Base-by-base conservation (phyloP, 1,284 basidiomycete species). In the Ustilago bromivora region DNA sequence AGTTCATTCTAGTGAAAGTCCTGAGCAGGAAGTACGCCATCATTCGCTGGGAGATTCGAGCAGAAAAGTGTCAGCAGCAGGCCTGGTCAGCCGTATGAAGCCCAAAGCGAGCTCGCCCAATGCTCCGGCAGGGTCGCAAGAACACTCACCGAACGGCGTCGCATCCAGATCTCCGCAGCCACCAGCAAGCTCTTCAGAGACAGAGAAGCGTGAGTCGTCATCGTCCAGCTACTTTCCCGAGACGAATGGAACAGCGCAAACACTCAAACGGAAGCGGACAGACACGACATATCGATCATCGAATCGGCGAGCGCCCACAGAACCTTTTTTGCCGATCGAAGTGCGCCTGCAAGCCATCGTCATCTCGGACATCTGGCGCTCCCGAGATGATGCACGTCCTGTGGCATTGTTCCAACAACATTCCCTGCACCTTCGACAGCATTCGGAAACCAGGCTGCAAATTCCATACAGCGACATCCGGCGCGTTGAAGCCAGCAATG, bases 311-410 rank as follows among this genome's bases (percentile, higher is more conserved):
- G 6, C 4, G 12, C 17, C 32, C 17, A 60, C 46, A 28, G 34
- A 35, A 12, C 1, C 46, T 13, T 4, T 7, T 6, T 2, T 19
- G 11, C 55, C 62, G 8, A 40, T 40, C 55, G 51, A 58, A 9
- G 40, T 74, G 9, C 54, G 23, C 15, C 66, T 74, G 19, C 13
- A 58, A 4, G 58, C 62, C 11, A 49, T 76, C 51, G 65, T 66
- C 23, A 40, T 76, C 8, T 66, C 69, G 9, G 74, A 76, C 47
- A 11, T 63, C 11, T 76, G 69, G 70, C 61, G 62, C 28, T 71
- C 68, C 8, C 57, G 38, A 12, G 49, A 58, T 7, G 12, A 34
- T 9, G 47, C 43, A 15, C 34, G 46, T 3, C 38, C 19, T 23
- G 1, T 19, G 13, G 52, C 43, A 11, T 11, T 62, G 2, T 35